Evolutionary conservation across 495 filamentous ascomycete genomes (phyloP), one percentile per base, ranked within the genome.

Genomic region (Neohortaea acidophila): DNA sequence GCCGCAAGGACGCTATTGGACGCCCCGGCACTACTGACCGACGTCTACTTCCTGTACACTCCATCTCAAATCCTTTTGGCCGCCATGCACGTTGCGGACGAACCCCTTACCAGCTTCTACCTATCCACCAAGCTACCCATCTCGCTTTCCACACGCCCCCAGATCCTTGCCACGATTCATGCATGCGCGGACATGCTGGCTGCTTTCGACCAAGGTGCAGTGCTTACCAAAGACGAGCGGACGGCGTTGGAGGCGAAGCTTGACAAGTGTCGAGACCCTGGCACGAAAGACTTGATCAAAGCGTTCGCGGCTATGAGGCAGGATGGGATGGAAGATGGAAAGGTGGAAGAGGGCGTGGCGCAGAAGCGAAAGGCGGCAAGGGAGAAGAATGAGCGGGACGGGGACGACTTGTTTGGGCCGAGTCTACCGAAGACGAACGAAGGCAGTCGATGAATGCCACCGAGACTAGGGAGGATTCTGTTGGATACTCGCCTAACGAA

Each of bases 1-100:
- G 70, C 63, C 39, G 81, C 85, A 4, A 72, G 77, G 29, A 69
- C 77, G 2, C 64, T 80, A 26, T 68, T 94, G 23, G 84, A 84
- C 44, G 75, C 71, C 29, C 76, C 80, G 33, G 81, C 84, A 1
- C 62, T 89, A 28, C 69, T 93, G 47, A 87, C 87, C 19, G 89
- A 97, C 52, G 84, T 70, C 15, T 94, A 94, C 61, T 94, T 96
- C 64, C 77, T 93, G 51, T 96, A 82, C 60, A 92, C 91, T 2
- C 91, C 89, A 0, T 78, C 80, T 11, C 89, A 97, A 57, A 89
- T 94, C 54, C 85, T 83, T 77, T 66, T 94, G 14, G 74, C 83
- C 0, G 74, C 85, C 0, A 61, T 94, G 20, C 62, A 74, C 11
- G 61, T 86, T 38, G 79, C 74, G 0, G 89, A 97, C 52, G 61